Conservation (phyloP, 23 red algal genomes). For the Gracilariopsis chorda region DNA sequence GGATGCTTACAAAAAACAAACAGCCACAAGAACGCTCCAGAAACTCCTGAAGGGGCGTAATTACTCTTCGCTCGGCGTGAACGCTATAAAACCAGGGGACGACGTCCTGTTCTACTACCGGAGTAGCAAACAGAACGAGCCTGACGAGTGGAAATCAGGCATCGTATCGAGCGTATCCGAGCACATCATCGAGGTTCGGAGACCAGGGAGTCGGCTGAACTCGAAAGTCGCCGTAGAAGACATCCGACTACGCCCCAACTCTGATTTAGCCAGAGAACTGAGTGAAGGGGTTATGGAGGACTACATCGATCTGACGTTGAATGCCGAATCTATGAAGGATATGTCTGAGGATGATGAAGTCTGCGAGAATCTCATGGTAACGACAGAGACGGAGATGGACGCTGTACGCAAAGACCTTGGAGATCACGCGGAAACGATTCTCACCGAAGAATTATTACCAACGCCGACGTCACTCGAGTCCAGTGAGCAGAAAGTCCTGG, state of each 20-base stretch:
- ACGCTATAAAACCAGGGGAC: not conserved
- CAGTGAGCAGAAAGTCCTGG: not conserved
- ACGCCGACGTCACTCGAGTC: too few relatives aligned
- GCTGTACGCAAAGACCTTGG: not conserved
- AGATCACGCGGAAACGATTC: not conserved
- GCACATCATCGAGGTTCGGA: not conserved
- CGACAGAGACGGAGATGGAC: not conserved
- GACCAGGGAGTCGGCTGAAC: not conserved
- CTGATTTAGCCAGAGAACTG: not conserved
- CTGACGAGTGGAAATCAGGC: conserved; percentile 3
- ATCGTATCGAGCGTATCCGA: not conserved
- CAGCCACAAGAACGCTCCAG: conserved; percentile 7
- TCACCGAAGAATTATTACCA: not conserved
- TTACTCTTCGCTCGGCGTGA: not conserved
- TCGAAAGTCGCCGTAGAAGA: conserved; percentile 19
- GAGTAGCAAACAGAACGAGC: not conserved
- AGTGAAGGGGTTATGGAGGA: not conserved
- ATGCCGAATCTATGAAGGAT: not conserved
- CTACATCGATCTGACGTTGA: not conserved
- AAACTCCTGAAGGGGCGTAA: not conserved
- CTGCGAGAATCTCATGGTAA: not conserved
- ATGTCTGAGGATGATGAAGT: not conserved
- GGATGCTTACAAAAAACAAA: not conserved
- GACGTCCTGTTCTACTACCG: not conserved
- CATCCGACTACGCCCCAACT: not conserved